Base-by-base conservation (phyloP, 148 eudicot genomes). In the Rhododendron simsii region DNA sequence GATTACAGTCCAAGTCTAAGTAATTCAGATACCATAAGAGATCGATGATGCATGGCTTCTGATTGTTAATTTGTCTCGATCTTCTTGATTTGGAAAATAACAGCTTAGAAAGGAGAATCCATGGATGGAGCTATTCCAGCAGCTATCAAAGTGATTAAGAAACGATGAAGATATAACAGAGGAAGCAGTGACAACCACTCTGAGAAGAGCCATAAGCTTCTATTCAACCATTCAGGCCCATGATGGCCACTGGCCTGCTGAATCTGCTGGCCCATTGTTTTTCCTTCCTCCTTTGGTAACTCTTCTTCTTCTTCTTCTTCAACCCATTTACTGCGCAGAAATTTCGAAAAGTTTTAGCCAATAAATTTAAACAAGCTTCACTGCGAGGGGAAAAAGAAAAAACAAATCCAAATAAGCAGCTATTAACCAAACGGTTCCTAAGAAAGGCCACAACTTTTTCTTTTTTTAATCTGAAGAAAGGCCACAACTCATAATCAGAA, bases 191-290 rank as follows among this genome's bases (percentile, higher is more conserved):
- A 86, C 82, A 5, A 89, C 55, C 16, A 90, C 93, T 75, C 79
- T 94, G 59, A 84, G 85, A 81, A 87, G 93, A 63, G 90, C 87
- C 21, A 59, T 92, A 47, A 81, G 63, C 47, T 94, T 81, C 84
- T 91, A 84, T 5, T 90, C 96, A 0, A 87, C 87, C 3, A 88
- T 94, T 51, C 96, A 94, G 63, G 92, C 93, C 77, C 94, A 90
- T 75, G 93, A 92, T 84, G 96, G 94, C 1, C 94, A 94, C 86
- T 93, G 96, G 96, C 94, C 96, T 5, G 89, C 91, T 81, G 93
- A 93, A 75, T 89, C 90, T 30, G 91, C 91, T 1, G 95, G 95
- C 84, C 92, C 93, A 13, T 69, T 93, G 30, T 93, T 93, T 71
- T 91, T 93, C 67, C 90, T 90, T 35, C 93, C 93, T 76, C 91